Base-by-base conservation (phyloP, 1,284 basidiomycete genomes). In the Papiliotrema nemorosa region DNA sequence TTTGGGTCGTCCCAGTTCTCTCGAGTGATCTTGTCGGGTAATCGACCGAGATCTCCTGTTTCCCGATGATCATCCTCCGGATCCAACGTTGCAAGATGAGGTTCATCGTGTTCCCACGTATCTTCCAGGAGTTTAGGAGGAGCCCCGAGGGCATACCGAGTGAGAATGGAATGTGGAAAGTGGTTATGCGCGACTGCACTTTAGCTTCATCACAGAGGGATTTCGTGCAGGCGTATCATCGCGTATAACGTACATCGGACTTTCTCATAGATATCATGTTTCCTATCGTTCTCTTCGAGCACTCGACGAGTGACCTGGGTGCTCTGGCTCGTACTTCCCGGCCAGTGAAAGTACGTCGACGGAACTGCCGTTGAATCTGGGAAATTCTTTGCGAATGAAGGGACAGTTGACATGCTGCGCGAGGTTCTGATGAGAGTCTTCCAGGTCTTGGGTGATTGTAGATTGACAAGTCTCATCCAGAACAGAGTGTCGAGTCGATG, bases 111-210 rank as follows among this genome's bases (percentile, higher is more conserved):
- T 22, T 51, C 54, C 60, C 63, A 70, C 27, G 60, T 63, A 16
- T 79, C 77, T 54, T 81, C 75, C 35, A 86, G 57, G 12, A 83
- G 72, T 16, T 75, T 70, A 0, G 79, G 62, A 1, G 81, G 62
- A 0, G 83, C 83, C 1, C 84, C 84, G 20, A 86, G 69, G 52
- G 85, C 81, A 58, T 85, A 86, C 47, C 66, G 83, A 80, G 56
- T 82, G 0, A 86, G 70, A 0, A 84, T 42, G 14, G 60, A 63
- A 52, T 70, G 60, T 3, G 50, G 29, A n/a, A 85, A 73, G 66
- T 86, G 84, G 62, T 85, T 85, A 62, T 87, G 84, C 6, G 60
- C 58, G 51, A 55, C 70, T 72, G 34, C 12, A 12, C 18, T 24
- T 48, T 14, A 13, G 22, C 27, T 27, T n/a, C 14, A 44, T 16